Conservation (phyloP, 768 basidiomycete genomes). For the Boletus insuetus region DNA sequence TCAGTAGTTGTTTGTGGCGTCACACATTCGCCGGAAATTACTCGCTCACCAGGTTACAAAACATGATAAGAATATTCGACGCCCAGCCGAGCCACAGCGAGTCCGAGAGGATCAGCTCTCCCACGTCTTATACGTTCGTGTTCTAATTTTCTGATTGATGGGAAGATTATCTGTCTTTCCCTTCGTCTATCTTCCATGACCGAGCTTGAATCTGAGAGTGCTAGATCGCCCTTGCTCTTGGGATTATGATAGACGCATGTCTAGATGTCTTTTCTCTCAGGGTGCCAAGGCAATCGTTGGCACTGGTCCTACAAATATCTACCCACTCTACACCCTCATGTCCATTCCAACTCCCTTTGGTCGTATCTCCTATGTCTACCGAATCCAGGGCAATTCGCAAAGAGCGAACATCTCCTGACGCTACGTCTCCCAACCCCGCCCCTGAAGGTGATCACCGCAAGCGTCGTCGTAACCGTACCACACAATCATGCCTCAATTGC, state of each 20-base stretch:
- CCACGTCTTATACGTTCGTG: slow-evolving; percentile 21
- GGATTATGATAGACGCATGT: slow-evolving; percentile 4
- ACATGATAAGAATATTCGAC: slow-evolving; percentile 1
- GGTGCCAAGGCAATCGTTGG: slow-evolving; percentile 22
- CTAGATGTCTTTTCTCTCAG: not conserved
- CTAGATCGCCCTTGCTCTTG: slow-evolving; percentile 14
- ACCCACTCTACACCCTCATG: slow-evolving; percentile 1
- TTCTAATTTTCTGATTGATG: slow-evolving; percentile 20
- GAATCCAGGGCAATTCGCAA: slow-evolving; percentile 28
- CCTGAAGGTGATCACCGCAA: slow-evolving; percentile 56
- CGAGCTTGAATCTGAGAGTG: slow-evolving; percentile 1
- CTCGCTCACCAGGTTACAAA: not conserved
- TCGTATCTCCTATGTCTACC: slow-evolving; percentile 24
- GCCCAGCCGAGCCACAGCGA: slow-evolving; percentile 7
- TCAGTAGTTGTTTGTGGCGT: not conserved
- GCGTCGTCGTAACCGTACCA: slow-evolving; percentile 67
- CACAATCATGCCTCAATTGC: slow-evolving; percentile 71
- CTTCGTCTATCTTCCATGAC: slow-evolving; percentile 10
- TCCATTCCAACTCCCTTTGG: slow-evolving; percentile 2
- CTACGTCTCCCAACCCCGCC: slow-evolving; percentile 27
- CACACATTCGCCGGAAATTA: not conserved
- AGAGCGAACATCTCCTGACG: slow-evolving; percentile 28
- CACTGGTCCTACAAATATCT: slow-evolving; percentile 29
- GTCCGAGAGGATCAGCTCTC: slow-evolving; percentile 9
- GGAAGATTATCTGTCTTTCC: slow-evolving; percentile 16